phyloP scores from a whole-genome alignment of 2,329 filamentous ascomycete genomes.

The Fusarium sacchari region DNA sequence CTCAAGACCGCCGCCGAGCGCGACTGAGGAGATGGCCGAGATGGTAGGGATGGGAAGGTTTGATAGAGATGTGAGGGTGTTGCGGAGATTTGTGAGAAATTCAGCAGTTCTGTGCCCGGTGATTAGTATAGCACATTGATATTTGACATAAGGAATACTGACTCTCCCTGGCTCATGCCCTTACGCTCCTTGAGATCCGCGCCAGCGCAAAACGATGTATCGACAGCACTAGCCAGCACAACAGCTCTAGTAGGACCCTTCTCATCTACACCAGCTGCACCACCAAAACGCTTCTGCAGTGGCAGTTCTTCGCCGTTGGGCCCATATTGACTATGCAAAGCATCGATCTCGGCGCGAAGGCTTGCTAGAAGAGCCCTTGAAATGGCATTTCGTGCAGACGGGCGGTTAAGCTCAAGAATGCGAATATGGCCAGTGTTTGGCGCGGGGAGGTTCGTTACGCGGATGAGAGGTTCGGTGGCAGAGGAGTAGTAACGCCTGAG shows the following conservation, averaged over 20 bases:
- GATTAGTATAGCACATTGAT: background rate
- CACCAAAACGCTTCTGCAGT: constrained; percentile 54
- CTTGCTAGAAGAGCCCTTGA: constrained; percentile 79
- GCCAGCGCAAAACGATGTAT: constrained; percentile 90
- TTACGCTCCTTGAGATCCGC: constrained; percentile 92
- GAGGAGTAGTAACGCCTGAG: constrained; percentile 55
- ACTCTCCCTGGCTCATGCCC: constrained; percentile 83
- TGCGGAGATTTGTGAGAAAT: constrained; percentile 82
- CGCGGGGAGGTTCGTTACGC: constrained; percentile 78
- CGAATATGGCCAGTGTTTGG: constrained; percentile 85
- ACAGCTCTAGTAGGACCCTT: constrained; percentile 78
- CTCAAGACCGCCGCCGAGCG: constrained; percentile 93
- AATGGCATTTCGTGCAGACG: constrained; percentile 88
- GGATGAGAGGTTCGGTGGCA: constrained; percentile 65
- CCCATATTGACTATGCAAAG: constrained; percentile 72
- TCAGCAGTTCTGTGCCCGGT: constrained; percentile 69
- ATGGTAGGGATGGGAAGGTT: constrained; percentile 89
- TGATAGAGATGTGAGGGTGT: constrained; percentile 78
- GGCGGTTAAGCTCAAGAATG: constrained; percentile 87
- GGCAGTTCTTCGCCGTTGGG: constrained; percentile 63
- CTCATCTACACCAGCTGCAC: constrained; percentile 55
- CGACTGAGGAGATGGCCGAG: constrained; percentile 83
- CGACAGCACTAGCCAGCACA: constrained; percentile 85
- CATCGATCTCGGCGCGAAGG: constrained; percentile 77
- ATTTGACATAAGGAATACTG: constrained; percentile 45